Conservation (phyloP, 2,329 filamentous ascomycete species). For the Stachybotrys chartarum region DNA sequence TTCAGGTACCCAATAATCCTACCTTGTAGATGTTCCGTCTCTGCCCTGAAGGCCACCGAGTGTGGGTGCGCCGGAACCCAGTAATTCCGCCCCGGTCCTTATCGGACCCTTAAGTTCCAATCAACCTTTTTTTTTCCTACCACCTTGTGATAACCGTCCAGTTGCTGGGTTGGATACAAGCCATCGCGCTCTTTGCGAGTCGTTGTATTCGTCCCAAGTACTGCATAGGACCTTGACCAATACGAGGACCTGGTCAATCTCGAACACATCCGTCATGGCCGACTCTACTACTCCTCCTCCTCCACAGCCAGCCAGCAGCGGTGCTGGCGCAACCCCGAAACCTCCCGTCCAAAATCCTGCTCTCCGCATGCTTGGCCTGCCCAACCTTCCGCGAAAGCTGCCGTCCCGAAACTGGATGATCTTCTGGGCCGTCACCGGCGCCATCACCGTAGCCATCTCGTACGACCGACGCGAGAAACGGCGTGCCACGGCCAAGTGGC, state of each 20-base stretch:
- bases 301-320: slow-evolving; percentile 16
- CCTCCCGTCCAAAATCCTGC: slow-evolving; percentile 56
- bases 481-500: slow-evolving; percentile 79
- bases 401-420: slow-evolving; percentile 98
- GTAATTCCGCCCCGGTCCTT: slow-evolving; percentile 7
- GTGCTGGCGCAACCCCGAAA: slow-evolving; percentile 16
- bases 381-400: slow-evolving; percentile 73
- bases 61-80: background rate
- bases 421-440: slow-evolving; percentile 73
- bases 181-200: background rate
- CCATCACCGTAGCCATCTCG: slow-evolving; percentile 72
- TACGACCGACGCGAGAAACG: slow-evolving; percentile 93
- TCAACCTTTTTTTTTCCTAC: slow-evolving; percentile 6
- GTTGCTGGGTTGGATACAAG: background rate
- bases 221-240: background rate
- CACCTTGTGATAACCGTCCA: background rate
- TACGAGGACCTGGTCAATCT: background rate
- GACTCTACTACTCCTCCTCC: slow-evolving; percentile 13
- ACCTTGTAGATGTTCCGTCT: background rate
- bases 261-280: slow-evolving; percentile 10
- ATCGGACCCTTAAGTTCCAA: slow-evolving; percentile 9
- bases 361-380: slow-evolving; percentile 75
- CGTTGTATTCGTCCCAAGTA: background rate
- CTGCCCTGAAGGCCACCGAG: too few species aligned
- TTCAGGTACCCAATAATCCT: too few species aligned